Evolutionary conservation across 352 stramenopile genomes (phyloP), one percentile per base, ranked within the genome.

Genomic region (Phytophthora pisi): DNA sequence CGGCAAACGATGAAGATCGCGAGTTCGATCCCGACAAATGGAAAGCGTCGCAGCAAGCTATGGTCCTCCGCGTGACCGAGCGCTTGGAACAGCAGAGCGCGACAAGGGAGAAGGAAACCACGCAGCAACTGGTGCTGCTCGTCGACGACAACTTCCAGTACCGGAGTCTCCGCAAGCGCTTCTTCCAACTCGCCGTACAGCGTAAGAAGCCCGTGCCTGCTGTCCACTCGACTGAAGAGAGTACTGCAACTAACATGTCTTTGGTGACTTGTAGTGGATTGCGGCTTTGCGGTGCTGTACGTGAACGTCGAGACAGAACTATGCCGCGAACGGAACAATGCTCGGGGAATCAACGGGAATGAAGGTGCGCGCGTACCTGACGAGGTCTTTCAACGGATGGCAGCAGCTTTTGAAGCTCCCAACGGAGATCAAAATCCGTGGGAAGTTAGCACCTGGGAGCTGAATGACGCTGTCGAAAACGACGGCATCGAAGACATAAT

Each of bases 101-200:
- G n/a, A 1, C 3, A 4, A 57, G 30, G 18, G 20, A 11, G 10
- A 57, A 57, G 5, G 16, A 20, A 0, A 23, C 38, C 8, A 55
- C 18, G 5, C 57, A 61, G 23, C 68, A 67, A 6, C 52, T 84
- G 6, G 68, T 92, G 28, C 56, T 93, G 18, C 60, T 93, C 15
- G 68, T 91, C 2, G 86, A 93, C 42, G 86, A 93, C 56, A 92
- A 87, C 51, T 91, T 93, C 49, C 72, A 82, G 28, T 88, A 84
- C 30, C 80, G 77, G 9, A 93, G 85, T 56, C 77, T 80, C 40
- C 83, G 86, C 54, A 93, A 93, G 59, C 81, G 80, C 18, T 89
- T 89, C 63, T 83, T 67, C 49, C 78, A 88, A 8, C 66, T 92
- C 43, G 80, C 82, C 7, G 42, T 56, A 4, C 54, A 90, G 53